A percentile compares a stretch with the other conserved stretches of the same genome.
phyloP scores from a whole-genome alignment of 306 rosid genomes.

The Gleditsia sinensis region DNA sequence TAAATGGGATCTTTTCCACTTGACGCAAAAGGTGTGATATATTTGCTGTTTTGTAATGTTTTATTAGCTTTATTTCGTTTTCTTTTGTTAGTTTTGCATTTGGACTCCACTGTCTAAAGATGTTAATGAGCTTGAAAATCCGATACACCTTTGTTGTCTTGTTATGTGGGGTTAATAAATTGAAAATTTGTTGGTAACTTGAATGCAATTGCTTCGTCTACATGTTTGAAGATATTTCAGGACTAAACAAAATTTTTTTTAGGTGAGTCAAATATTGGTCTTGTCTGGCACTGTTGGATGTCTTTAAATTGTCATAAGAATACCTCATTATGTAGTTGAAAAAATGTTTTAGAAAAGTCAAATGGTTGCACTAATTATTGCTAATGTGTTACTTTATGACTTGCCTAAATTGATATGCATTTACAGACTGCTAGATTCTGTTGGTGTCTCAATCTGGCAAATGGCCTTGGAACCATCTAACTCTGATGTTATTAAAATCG shows the following conservation, averaged over 20 bases:
- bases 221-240: background rate
- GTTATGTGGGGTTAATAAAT: background rate
- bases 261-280: background rate
- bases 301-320: background rate
- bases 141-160: background rate
- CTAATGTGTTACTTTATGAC: background rate
- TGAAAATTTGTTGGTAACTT: background rate
- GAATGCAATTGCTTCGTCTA: background rate
- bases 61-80: background rate
- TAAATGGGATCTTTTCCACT: constrained; percentile 75
- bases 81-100: background rate
- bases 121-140: background rate
- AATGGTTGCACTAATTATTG: background rate
- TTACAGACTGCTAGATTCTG: constrained; percentile 66
- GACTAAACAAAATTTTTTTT: background rate
- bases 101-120: background rate
- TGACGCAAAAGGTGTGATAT: constrained; percentile 70
- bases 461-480: constrained; percentile 61
- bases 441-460: constrained; percentile 79
- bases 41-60: background rate
- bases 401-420: background rate
- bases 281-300: background rate
- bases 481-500: background rate
- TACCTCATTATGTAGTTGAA: background rate
- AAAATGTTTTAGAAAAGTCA: background rate